phyloP scores from a whole-genome alignment of 2,329 filamentous ascomycete genomes.

The Cladosporium sp. region DNA sequence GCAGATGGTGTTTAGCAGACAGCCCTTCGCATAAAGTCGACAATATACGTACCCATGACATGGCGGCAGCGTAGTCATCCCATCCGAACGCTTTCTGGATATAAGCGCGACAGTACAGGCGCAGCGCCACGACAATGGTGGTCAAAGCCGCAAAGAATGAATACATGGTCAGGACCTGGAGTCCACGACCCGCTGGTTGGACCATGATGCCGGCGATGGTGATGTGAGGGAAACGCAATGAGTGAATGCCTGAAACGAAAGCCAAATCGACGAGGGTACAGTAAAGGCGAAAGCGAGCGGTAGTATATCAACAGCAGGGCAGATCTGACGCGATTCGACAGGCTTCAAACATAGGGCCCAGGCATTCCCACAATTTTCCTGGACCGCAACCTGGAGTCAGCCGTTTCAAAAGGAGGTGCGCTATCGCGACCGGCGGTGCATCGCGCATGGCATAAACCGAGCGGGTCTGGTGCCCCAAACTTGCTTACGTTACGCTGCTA shows the following conservation, averaged over 20 bases:
- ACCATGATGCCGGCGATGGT: slow-evolving; percentile 8
- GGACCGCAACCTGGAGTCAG: background rate
- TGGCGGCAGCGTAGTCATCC: slow-evolving; percentile 11
- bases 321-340: background rate
- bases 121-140: slow-evolving; percentile 11
- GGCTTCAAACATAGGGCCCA: background rate
- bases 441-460: background rate
- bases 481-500: background rate
- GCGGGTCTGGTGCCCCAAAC: background rate
- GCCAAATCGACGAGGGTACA: background rate
- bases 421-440: background rate
- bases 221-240: background rate
- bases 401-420: background rate
- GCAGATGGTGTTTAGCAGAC: background rate
- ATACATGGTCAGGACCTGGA: slow-evolving; percentile 13
- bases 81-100: slow-evolving; percentile 12
- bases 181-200: slow-evolving; percentile 11
- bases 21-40: background rate
- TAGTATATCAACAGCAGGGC: background rate
- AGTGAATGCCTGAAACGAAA: slow-evolving; percentile 1
- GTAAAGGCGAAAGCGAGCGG: background rate
- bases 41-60: slow-evolving; percentile 10
- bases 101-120: slow-evolving; percentile 12
- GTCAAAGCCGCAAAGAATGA: slow-evolving; percentile 13
- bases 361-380: background rate